Conservation (phyloP, 2,329 filamentous ascomycete genomes). For the Ceratocystis papillata region DNA sequence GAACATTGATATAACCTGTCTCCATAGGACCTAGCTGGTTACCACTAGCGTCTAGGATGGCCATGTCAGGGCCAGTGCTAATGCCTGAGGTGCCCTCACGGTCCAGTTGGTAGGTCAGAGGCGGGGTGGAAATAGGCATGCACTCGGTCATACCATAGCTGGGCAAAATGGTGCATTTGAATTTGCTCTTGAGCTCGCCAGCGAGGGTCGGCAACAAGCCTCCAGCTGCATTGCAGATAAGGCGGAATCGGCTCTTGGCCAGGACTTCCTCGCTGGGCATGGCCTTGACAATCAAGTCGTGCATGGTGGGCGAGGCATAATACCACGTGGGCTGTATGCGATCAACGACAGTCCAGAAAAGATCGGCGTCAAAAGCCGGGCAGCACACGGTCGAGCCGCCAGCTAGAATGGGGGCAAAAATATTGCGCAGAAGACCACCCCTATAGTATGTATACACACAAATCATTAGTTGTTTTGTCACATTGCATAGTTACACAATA, state of each 20-base stretch:
- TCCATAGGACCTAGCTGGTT: constrained; percentile 28
- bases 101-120: constrained; percentile 42
- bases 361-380: constrained; percentile 42
- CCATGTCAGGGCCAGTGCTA: constrained; percentile 41
- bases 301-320: constrained; percentile 49
- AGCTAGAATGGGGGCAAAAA: constrained; percentile 45
- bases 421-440: constrained; percentile 44
- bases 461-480: not conserved
- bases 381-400: constrained; percentile 46
- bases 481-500: not conserved
- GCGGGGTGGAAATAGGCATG: constrained; percentile 48
- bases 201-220: constrained; percentile 43
- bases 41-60: constrained; percentile 38
- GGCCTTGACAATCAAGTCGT: constrained; percentile 43
- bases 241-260: constrained; percentile 36
- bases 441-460: constrained; percentile 27
- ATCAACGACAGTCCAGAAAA: constrained; percentile 47
- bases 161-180: constrained; percentile 42
- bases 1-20: constrained; percentile 40
- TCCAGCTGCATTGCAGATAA: constrained; percentile 48
- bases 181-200: constrained; percentile 39
- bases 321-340: constrained; percentile 44
- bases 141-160: constrained; percentile 52
- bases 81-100: constrained; percentile 44
- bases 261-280: constrained; percentile 33